Base-by-base conservation (phyloP, 1,284 basidiomycete species). In the Leccinum solheimii region DNA sequence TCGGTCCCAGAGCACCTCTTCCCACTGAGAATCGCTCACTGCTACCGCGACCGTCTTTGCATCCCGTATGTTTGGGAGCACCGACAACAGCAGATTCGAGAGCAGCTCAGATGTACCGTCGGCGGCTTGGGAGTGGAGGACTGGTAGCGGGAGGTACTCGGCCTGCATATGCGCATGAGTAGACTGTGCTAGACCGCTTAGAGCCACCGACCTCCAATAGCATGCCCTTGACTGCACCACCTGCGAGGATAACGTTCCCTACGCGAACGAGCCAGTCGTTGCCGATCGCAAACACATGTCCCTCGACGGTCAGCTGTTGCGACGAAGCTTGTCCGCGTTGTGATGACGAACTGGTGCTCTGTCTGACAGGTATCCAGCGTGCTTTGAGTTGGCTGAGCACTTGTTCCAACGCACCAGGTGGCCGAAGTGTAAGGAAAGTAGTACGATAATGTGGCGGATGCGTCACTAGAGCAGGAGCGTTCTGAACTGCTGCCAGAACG, bases 181-280 rank as follows among this genome's bases (percentile, higher is more conserved):
- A 48, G 55, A 55, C 5, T 19, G 21, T 2, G 4, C 5, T 30
- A 21, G 51, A 51, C 23, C 27, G 5, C 11, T 38, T 9, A 13
- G 26, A 51, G 30, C 10, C 19, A 71, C 77, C 51, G 63, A 89
- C 90, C 85, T 92, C 90, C 19, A 92, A 76, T 36, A 92, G 77
- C 87, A 92, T 90, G 19, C 90, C 91, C 69, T 86, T 90, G 3
- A 88, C 79, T 5, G 83, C 83, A 36, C 90, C 88, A 19, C 90
- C 89, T 23, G 87, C 82, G 21, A 91, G 76, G 57, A 85, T 81
- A 21, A 92, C 90, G 71, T 90, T 90, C 9, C 91, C 90, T 43
- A 86, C 84, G 26, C 90, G 81, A n/a, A 92, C 86, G 16, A 91
- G 75, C 88, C 91, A 92, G 70, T 92, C 90, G 52, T 78, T 86